Evolutionary conservation across 2,329 filamentous ascomycete genomes (phyloP), one percentile per base, ranked within the genome.

Genomic region (Ophiostoma sp.): DNA sequence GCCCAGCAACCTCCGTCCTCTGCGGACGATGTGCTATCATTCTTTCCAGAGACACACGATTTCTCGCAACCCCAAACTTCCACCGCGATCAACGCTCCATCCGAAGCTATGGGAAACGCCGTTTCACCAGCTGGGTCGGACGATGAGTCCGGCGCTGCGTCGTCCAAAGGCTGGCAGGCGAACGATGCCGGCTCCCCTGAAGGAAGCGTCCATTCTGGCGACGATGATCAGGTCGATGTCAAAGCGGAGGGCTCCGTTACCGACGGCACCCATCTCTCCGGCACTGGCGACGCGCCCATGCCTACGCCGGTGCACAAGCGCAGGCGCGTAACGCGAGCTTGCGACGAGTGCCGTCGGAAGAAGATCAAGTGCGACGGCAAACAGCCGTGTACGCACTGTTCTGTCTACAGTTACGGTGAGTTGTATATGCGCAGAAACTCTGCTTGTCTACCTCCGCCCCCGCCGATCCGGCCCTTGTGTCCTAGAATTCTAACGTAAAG

Each of bases 351-450:
- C 80, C 88, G 93, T 73, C 88, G 92, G 77, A 95, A 95, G 81
- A 95, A 95, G 82, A 95, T 95, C 79, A 95, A 95, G 81, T 95
- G 92, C 78, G 92, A 95, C 80, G 93, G 92, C 77, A 94, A 94
- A 81, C 92, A 95, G 80, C 93, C 93, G 11, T 96, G 93, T 82
- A 98, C 95, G 0, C 96, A 98, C 82, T 99, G 96, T 82, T 97
- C 95, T 12, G 94, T 98, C 69, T 99, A 99, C 82, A 98, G 94
- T 81, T 99, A 99, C 85, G 95, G 96, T 76, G 48, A 48, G 73
- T 22, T 4, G 17, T 1, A 7, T 36, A 17, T n/a, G 6, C 11
- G 17, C 7, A 70, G 39, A 52, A 50, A 31, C n/a, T 64, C n/a
- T n/a, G 12, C 12, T 42, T 33, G 2, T n/a, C 25, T 25, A 3